These are phyloP conservation scores for Gynochthodes officinalis DNA, from an alignment of 257 asterid genomes.

Conservation along the genomic window DNA sequence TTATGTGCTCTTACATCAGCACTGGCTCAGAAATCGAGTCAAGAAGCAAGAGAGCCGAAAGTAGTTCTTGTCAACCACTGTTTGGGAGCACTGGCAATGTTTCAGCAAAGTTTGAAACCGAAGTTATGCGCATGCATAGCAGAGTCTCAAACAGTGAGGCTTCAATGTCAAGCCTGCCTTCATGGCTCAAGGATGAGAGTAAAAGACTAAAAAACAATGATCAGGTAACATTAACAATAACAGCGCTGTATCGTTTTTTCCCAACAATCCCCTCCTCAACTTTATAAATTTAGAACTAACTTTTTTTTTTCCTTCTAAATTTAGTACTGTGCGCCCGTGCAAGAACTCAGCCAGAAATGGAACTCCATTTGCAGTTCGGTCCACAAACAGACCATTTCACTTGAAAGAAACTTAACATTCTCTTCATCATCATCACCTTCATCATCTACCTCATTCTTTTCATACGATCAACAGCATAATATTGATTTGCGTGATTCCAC, in stretches of 20 bases:
- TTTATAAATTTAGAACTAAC: background rate
- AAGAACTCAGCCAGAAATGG: constrained; percentile 54
- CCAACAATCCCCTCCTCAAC: background rate
- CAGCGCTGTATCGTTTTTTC: background rate
- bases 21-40: constrained; percentile 35
- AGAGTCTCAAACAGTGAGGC: constrained; percentile 26
- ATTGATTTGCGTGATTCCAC: constrained; percentile 9
- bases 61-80: constrained; percentile 22
- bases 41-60: constrained; percentile 27
- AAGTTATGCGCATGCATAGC: constrained; percentile 29
- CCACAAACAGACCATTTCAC: constrained; percentile 34
- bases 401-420: constrained; percentile 43
- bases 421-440: constrained; percentile 50
- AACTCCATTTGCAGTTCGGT: constrained; percentile 50
- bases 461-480: constrained; percentile 30
- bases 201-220: constrained; percentile 36
- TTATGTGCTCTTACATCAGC: background rate
- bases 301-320: constrained; percentile 23
- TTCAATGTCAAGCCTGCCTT: constrained; percentile 53
- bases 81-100: constrained; percentile 38
- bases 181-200: constrained; percentile 71
- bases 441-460: constrained; percentile 42
- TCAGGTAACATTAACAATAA: constrained; percentile 40
- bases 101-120: constrained; percentile 38
- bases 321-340: constrained; percentile 38